Evolutionary conservation across 345 rosid genomes (phyloP), one percentile per base, ranked within the genome.

Genomic region (Schrenkiella parvula): DNA sequence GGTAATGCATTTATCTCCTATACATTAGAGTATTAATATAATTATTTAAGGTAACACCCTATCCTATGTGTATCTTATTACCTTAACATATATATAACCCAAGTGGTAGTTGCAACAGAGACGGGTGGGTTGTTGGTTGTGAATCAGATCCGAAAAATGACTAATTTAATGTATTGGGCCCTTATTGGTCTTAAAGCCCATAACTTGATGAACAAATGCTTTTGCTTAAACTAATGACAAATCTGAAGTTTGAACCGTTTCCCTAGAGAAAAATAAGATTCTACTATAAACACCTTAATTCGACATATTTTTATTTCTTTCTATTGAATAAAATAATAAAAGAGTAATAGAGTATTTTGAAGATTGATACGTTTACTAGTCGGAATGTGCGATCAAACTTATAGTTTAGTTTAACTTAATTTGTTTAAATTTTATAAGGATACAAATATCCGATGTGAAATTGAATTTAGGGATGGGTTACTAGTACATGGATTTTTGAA

Each of bases 151-250:
- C 11, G 42, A 32, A 29, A 22, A 43, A 32, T 62, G 23, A 31
- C 62, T 41, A 31, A 22, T 41, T 29, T 73, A 35, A 14, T 55
- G 7, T 2, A 26, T 21, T 56, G 52, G 66, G 26, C 14, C 42
- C 13, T 26, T 65, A 44, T n/a, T 35, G 59, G 60, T 1, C 4
- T 15, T 7, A 13, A 58, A 47, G 72, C 78, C 71, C 43, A 73
- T 2, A 61, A 3, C 9, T 39, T 59, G n/a, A 12, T 28, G 17
- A n/a, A 46, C 28, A 22, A 1, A 1, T 35, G 9, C 51, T 25
- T 61, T 41, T 58, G 39, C 67, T 10, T 35, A 55, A 15, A 2
- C 53, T 48, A n/a, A 48, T 8, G 10, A 39, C 3, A n/a, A n/a
- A n/a, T 35, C 2, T 9, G 13, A 1, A 32, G 5, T 2, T 7